Evolutionary conservation across 1,139 yeast species (phyloP).

Genomic region (Blastobotrys elegans): DNA sequence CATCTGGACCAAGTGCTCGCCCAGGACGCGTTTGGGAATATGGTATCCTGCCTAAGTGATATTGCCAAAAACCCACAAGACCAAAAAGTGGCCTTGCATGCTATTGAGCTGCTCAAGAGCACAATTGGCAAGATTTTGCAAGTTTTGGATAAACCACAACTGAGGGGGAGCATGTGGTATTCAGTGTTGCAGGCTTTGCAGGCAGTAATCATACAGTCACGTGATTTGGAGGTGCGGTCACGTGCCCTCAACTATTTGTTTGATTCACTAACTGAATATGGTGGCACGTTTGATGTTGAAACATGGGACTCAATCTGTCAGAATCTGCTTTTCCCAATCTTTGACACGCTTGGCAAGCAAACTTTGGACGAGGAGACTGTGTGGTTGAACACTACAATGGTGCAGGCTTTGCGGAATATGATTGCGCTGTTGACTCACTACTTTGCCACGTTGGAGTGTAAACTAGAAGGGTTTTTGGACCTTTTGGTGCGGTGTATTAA

Average conservation of each 20-base stretch:
- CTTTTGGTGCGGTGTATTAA: slow-evolving; percentile 83
- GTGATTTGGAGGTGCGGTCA: slow-evolving; percentile 90
- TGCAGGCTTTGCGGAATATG: slow-evolving; percentile 90
- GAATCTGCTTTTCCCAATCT: slow-evolving; percentile 82
- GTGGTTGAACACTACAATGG: slow-evolving; percentile 93
- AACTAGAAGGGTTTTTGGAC: slow-evolving; percentile 73
- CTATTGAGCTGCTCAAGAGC: slow-evolving; percentile 68
- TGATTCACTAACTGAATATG: slow-evolving; percentile 73
- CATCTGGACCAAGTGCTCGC: slow-evolving; percentile 58
- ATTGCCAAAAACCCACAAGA: slow-evolving; percentile 79
- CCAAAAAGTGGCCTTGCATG: slow-evolving; percentile 74
- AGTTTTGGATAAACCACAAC: slow-evolving; percentile 16
- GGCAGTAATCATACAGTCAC: slow-evolving; percentile 87
- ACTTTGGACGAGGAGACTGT: slow-evolving; percentile 80
- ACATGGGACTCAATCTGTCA: slow-evolving; percentile 84
- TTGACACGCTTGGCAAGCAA: slow-evolving; percentile 66
- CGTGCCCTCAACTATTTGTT: slow-evolving; percentile 79
- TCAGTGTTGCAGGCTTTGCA: slow-evolving; percentile 83
- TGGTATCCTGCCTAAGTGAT: slow-evolving; percentile 73
- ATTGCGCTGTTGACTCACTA: slow-evolving; percentile 76
- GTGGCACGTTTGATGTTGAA: slow-evolving; percentile 62
- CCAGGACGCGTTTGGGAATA: slow-evolving; percentile 70
- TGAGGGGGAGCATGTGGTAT: slow-evolving; percentile 46
- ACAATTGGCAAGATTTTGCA: slow-evolving; percentile 52
- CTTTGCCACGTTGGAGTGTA: slow-evolving; percentile 64